Conservation (phyloP, 192 early-diverging fungal species). For the Backusella parvicylindrica region DNA sequence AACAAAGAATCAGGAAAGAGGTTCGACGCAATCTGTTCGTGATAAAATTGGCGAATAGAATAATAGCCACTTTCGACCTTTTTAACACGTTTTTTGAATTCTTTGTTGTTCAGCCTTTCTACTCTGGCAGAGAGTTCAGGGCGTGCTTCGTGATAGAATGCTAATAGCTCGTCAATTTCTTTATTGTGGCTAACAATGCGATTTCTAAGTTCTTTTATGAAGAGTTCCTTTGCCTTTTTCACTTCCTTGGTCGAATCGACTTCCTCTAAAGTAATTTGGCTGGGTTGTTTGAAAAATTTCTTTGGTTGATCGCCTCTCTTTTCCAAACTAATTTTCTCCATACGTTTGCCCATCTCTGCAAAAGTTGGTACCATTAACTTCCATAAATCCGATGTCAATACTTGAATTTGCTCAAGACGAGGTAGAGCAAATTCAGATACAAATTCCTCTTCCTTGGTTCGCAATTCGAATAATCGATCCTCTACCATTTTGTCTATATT, state of each 20-base stretch:
- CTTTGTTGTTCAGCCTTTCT: conserved; percentile 62
- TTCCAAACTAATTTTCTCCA: neutral
- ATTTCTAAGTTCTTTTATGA: conserved; percentile 40
- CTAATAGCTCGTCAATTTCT: conserved; percentile 19
- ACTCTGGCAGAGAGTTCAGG: conserved; percentile 35
- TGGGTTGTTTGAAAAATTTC: neutral
- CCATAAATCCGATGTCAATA: neutral
- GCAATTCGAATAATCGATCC: neutral
- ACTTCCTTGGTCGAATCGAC: conserved; percentile 19
- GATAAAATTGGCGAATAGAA: conserved; percentile 50
- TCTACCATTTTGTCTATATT: neutral
- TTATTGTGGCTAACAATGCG: conserved; percentile 43
- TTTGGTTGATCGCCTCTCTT: neutral
- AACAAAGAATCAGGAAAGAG: conserved; percentile 29
- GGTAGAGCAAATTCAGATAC: neutral
- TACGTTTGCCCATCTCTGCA: neutral
- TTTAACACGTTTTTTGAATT: conserved; percentile 62
- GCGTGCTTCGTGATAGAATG: neutral
- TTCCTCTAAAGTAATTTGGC: conserved; percentile 1
- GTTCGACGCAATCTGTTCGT: conserved; percentile 36
- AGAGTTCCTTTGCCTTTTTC: neutral
- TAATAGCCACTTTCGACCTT: conserved; percentile 62
- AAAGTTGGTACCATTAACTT: neutral
- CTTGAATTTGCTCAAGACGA: neutral
- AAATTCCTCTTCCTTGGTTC: neutral